These are phyloP conservation scores for Trifolium repens DNA, from an alignment of 306 rosid genomes.

Conservation along the genomic window DNA sequence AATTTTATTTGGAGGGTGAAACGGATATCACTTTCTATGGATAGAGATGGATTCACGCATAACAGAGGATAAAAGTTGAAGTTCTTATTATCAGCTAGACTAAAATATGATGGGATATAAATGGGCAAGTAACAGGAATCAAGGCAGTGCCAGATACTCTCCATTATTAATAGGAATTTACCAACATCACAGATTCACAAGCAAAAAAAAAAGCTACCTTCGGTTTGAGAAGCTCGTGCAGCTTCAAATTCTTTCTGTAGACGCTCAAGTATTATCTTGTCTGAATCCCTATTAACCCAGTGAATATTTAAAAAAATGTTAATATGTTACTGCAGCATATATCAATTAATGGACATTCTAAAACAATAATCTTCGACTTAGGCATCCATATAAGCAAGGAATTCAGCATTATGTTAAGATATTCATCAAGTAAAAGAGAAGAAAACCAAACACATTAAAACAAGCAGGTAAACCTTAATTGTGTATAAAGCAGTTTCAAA, in stretches of 20 bases:
- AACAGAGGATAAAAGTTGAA: neutral
- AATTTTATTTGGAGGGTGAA: constrained; percentile 26
- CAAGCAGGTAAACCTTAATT: constrained; percentile 16
- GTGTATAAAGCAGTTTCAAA: constrained; percentile 27
- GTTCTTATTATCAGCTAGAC: constrained; percentile 14
- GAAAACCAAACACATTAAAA: constrained; percentile 8
- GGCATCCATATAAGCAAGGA: constrained; percentile 12
- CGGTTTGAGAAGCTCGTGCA: constrained; percentile 84
- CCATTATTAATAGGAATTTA: constrained; percentile 32
- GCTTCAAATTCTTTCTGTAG: constrained; percentile 85
- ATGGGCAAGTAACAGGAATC: constrained; percentile 22
- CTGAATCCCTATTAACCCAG: constrained; percentile 73
- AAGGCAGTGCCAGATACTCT: constrained; percentile 10
- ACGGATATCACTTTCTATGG: constrained; percentile 1
- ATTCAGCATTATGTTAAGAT: neutral
- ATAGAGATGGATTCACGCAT: neutral
- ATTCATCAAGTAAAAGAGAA: constrained; percentile 22
- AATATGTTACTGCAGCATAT: constrained; percentile 7
- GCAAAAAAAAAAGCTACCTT: constrained; percentile 66
- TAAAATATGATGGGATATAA: constrained; percentile 9
- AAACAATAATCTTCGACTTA: constrained; percentile 27
- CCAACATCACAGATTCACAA: neutral
- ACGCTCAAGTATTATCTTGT: constrained; percentile 79
- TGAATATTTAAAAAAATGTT: constrained; percentile 15
- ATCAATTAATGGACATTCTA: constrained; percentile 19